Evolutionary conservation across 768 basidiomycete genomes (phyloP), one percentile per base, ranked within the genome.

Genomic region (Omphalotus guepiniiformis): DNA sequence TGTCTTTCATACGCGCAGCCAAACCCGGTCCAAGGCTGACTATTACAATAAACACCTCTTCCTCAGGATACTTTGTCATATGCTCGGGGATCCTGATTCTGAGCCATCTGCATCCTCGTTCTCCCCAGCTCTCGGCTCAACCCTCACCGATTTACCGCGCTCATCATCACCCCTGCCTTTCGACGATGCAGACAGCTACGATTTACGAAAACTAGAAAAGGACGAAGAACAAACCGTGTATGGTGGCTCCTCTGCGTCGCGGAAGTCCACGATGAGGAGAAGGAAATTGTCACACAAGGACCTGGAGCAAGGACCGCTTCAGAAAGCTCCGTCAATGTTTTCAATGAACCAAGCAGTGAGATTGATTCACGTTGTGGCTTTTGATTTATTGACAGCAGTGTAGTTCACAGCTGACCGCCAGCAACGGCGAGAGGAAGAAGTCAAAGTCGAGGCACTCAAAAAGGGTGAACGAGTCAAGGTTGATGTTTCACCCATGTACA

Each of bases 41-140:
- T 88, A 87, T 58, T 89, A 83, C 63, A 52, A 62, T 13, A 72
- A 76, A 49, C 86, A 88, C 56, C 74, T 90, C 18, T 89, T 88
- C 67, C 65, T 88, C 29, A 78, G 81, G 16, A 65, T 86, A 27
- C 71, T 89, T 19, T 78, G 78, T 51, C 87, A 90, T 56, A 71
- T 80, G 38, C 68, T 87, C 22, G 61, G 58, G 5, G 63, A 64
- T 32, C 47, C 56, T 15, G 65, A 71, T 16, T 64, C 63, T 29
- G 46, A 23, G 18, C 30, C 43, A 3, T 23, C 26, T 28, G 26
- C 28, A 18, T 30, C 29, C 19, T 25, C 27, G 13, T 9, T n/a
- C 2, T 38, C 45, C 28, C 26, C 45, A 13, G 34, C 45, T 1
- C 29, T 28, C 28, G 35, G 36, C 16, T 36, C 34, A 15, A 47